Percentiles rank a stretch among this genome's conserved stretches.
These are phyloP conservation scores for Geotrichum restrictum DNA, from an alignment of 1,139 yeast genomes.

Conservation along the genomic window DNA sequence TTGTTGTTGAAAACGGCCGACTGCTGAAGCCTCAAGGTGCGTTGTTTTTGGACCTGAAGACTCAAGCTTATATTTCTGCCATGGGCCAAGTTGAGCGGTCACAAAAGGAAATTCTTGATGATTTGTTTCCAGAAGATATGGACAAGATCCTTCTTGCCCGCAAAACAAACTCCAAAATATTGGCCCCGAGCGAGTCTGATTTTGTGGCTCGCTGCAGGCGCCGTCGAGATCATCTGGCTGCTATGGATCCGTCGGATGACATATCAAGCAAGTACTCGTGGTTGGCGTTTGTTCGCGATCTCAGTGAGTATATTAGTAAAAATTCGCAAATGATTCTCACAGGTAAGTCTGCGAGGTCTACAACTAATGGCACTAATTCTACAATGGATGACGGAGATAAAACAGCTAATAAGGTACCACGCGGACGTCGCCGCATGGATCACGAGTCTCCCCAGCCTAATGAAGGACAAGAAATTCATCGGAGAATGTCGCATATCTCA, in stretches of 20 bases:
- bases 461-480: slow-evolving; percentile 3
- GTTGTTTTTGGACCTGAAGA: slow-evolving; percentile 77
- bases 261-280: slow-evolving; percentile 65
- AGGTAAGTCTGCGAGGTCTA: slow-evolving; percentile 14
- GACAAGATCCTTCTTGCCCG: slow-evolving; percentile 50
- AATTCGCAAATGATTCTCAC: slow-evolving; percentile 41
- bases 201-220: slow-evolving; percentile 66
- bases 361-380: background rate
- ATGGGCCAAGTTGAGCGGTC: slow-evolving; percentile 68
- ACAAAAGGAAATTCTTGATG: slow-evolving; percentile 65
- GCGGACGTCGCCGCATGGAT: background rate
- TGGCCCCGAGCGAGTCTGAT: slow-evolving; percentile 69
- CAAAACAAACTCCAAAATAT: slow-evolving; percentile 29
- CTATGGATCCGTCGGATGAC: slow-evolving; percentile 46
- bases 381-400: background rate
- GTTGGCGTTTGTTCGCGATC: slow-evolving; percentile 66
- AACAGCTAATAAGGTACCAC: background rate
- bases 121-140: slow-evolving; percentile 58
- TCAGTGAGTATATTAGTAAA: slow-evolving; percentile 72
- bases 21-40: slow-evolving; percentile 76
- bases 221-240: slow-evolving; percentile 58
- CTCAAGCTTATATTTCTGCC: slow-evolving; percentile 92
- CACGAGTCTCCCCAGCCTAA: background rate
- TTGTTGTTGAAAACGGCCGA: slow-evolving; percentile 50
- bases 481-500: background rate